phyloP scores from a whole-genome alignment of 306 rosid genomes.

The Acacia crassicarpa region DNA sequence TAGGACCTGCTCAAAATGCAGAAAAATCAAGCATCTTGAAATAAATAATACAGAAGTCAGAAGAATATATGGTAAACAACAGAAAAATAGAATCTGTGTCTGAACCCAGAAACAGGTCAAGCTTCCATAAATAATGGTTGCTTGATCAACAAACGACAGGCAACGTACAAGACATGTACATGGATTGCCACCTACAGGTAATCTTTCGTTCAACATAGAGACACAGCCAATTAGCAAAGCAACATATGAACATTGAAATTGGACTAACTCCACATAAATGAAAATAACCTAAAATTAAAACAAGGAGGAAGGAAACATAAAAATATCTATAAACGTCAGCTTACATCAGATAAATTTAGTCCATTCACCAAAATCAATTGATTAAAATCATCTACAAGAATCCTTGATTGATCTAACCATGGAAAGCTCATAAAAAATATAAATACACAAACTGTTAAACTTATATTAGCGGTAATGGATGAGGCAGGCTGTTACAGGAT shows the following conservation, averaged over 20 bases:
- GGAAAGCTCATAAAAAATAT: no score
- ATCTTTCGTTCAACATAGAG: neutral
- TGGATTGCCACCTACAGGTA: neutral
- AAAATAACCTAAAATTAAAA: no score
- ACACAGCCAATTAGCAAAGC: neutral
- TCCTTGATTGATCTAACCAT: no score
- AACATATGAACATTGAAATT: neutral
- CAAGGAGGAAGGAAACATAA: no score
- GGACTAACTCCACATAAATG: neutral
- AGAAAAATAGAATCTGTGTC: neutral
- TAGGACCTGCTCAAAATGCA: constrained; percentile 65
- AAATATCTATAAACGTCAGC: no score
- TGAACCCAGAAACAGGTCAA: neutral
- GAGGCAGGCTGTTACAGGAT: no score
- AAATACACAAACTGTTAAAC: no score
- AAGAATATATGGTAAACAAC: constrained; percentile 5
- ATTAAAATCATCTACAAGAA: no score
- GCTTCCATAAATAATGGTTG: constrained; percentile 1
- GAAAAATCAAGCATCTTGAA: constrained; percentile 24
- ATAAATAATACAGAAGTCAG: constrained; percentile 1
- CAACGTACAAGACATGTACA: neutral
- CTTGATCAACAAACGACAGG: neutral
- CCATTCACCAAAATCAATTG: no score
- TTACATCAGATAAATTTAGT: no score
- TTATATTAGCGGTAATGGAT: no score